Percentiles rank a stretch among this genome's conserved stretches.
Evolutionary conservation across 148 eudicot genomes (phyloP).

Genomic region (Bassia scoparia): DNA sequence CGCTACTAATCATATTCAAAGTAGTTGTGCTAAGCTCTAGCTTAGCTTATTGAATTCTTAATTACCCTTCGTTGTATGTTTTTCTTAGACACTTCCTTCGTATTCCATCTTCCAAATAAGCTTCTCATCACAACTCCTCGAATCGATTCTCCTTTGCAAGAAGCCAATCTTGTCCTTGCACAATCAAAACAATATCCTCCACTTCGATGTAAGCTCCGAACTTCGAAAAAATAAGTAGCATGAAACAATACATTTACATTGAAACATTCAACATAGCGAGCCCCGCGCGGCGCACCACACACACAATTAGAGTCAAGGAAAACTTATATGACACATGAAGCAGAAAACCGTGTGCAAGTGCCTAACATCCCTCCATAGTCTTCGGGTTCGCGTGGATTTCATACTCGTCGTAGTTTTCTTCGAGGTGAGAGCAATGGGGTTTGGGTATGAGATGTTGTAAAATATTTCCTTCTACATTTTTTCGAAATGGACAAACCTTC

Average conservation of each 20-base stretch:
- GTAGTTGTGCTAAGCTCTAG: neutral
- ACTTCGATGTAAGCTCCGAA: conserved; percentile 39
- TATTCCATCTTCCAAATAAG: conserved; percentile 54
- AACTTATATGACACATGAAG: too few relatives aligned
- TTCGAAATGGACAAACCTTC: conserved; percentile 62
- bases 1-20: neutral
- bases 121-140: conserved; percentile 68
- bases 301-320: too few relatives aligned
- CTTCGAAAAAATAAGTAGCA: neutral
- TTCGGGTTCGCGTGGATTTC: conserved; percentile 55
- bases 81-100: conserved; percentile 35
- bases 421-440: conserved; percentile 42
- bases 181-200: conserved; percentile 58
- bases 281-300: too few relatives aligned
- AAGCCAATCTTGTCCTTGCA: conserved; percentile 69
- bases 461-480: conserved; percentile 76
- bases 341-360: neutral
- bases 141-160: conserved; percentile 47
- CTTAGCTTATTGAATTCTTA: conserved; percentile 8
- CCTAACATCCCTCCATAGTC: conserved; percentile 56
- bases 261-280: neutral
- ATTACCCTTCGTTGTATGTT: conserved; percentile 31
- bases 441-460: conserved; percentile 42
- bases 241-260: neutral
- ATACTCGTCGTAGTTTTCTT: conserved; percentile 43